Conservation (phyloP, 2,329 filamentous ascomycete genomes). For the Trichoderma brevicompactum region DNA sequence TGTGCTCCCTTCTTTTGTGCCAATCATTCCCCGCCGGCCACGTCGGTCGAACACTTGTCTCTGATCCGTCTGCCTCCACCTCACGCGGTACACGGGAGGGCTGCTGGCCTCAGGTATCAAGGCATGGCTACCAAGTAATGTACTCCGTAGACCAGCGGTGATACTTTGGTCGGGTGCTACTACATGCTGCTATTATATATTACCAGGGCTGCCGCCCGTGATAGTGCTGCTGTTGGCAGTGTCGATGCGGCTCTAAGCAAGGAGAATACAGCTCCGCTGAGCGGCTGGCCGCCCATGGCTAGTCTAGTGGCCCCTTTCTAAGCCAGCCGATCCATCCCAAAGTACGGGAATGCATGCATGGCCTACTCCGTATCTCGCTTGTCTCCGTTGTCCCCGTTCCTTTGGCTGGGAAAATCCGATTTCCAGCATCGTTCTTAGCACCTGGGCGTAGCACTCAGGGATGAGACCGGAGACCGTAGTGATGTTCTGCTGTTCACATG, state of each 20-base stretch:
- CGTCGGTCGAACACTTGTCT: conserved; percentile 24
- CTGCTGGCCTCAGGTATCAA: background rate
- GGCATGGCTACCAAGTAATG: background rate
- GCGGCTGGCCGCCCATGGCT: background rate
- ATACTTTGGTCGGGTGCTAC: background rate
- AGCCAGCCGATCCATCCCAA: conserved; percentile 21
- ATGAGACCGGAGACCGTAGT: background rate
- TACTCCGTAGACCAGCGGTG: background rate
- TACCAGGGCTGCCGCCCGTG: background rate
- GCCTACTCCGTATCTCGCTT: conserved; percentile 24
- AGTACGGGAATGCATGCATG: conserved; percentile 27
- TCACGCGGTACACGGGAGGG: background rate
- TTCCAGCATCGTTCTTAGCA: background rate
- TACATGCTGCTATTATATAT: background rate
- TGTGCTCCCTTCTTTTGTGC: conserved; percentile 19
- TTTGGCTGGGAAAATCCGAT: conserved; percentile 11
- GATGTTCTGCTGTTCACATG: conserved; percentile 23
- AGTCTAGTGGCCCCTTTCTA: conserved; percentile 23
- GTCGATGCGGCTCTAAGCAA: conserved; percentile 16
- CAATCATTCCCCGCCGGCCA: conserved; percentile 23
- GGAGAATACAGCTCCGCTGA: background rate
- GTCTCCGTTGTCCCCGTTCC: conserved; percentile 21
- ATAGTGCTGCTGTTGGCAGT: background rate
- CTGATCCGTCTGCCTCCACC: conserved; percentile 16
- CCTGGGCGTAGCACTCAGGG: conserved; percentile 9